Evolutionary conservation across 2,329 filamentous ascomycete species (phyloP), one percentile per base, ranked within the genome.

Genomic region (Lachnellula arida): DNA sequence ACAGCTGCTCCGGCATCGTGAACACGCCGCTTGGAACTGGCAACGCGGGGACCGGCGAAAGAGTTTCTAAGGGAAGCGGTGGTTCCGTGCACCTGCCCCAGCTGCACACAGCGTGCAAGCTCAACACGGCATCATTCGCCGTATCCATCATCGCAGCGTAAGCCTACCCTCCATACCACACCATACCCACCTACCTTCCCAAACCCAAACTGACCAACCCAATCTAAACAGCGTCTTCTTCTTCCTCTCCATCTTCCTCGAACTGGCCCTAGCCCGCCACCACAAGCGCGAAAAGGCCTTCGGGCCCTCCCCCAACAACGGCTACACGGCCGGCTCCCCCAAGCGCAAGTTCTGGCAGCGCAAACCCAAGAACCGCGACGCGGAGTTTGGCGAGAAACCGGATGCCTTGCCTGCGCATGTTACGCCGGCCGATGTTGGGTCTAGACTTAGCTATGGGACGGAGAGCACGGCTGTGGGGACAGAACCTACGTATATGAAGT

Each of bases 141-240:
- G 85, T 94, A 15, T 76, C 91, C 32, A 88, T 97, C 58, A 81
- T 91, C 55, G 88, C 81, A 67, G 84, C 88, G 85, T 91, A 77
- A 75, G 79, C 22, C 11, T n/a, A 17, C 35, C 4, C 22, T 28
- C 32, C 34, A 39, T 5, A 39, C 12, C n/a, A 39, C n/a, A 39
- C 12, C n/a, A 19, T 19, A 19, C 19, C 19, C 19, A 19, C 19
- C 19, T 19, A 2, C 19, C 19, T 19, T 2, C 19, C 19, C n/a
- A 39, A 44, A 7, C 17, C 57, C 15, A 2, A 19, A 14, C 46
- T 11, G 48, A 63, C 44, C 25, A 25, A 40, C 32, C 19, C 19
- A 19, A 19, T 2, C 19, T 2, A 19, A 43, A 22, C 43, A 89
- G 85, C 49, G 71, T 89, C 74, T 85, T 93, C 73, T 94, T 93